Conservation (phyloP, 2,329 filamentous ascomycete genomes). For the Lachnellula arida region DNA sequence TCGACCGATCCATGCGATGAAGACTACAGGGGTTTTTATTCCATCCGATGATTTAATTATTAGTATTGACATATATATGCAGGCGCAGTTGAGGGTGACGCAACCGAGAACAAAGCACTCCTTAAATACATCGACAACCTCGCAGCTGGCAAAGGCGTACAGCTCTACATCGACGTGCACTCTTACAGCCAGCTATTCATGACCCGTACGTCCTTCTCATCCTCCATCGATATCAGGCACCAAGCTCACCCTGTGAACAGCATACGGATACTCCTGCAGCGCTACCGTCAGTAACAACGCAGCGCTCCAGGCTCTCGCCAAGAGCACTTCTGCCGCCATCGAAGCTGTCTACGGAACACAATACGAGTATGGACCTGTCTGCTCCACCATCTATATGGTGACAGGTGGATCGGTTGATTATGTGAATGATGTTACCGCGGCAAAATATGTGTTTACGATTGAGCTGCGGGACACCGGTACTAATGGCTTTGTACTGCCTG, state of each 20-base stretch:
- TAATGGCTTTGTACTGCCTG: constrained; percentile 46
- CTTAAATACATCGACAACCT: constrained; percentile 43
- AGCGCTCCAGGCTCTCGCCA: constrained; percentile 45
- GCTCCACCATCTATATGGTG: constrained; percentile 57
- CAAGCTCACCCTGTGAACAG: constrained; percentile 7
- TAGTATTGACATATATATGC: constrained; percentile 16
- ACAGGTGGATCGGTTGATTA: constrained; percentile 43
- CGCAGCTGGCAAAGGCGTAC: constrained; percentile 43
- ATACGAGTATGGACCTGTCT: constrained; percentile 44
- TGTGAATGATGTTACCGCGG: constrained; percentile 36
- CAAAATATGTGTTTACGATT: constrained; percentile 37
- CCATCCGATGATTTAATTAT: constrained; percentile 42
- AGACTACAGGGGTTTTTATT: constrained; percentile 37
- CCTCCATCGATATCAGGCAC: not conserved
- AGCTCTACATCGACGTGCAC: constrained; percentile 62
- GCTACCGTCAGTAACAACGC: constrained; percentile 42
- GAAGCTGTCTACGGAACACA: constrained; percentile 46
- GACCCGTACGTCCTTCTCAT: constrained; percentile 32
- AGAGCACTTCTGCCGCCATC: constrained; percentile 47
- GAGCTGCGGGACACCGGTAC: constrained; percentile 46
- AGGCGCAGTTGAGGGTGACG: constrained; percentile 40
- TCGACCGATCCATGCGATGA: constrained; percentile 48
- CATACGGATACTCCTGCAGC: constrained; percentile 57
- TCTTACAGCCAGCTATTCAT: constrained; percentile 58
- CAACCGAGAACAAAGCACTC: constrained; percentile 49